Conservation (phyloP, 768 basidiomycete genomes). For the Leucosporidium scottii region DNA sequence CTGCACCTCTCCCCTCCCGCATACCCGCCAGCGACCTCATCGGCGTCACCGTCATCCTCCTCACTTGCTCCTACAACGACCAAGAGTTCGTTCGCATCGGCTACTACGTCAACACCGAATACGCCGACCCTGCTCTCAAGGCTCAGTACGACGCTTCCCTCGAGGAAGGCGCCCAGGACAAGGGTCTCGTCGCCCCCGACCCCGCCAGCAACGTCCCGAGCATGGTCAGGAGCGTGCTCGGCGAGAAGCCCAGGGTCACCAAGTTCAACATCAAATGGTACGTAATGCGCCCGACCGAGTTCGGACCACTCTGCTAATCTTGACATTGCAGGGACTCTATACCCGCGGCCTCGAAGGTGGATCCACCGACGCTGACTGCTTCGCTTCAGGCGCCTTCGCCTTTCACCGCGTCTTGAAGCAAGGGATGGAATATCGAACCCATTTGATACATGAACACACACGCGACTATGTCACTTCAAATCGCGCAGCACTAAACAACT, state of each 20-base stretch:
- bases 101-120: constrained; percentile 98
- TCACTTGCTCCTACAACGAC: constrained; percentile 90
- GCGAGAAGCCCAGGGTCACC: constrained; percentile 85
- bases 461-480: too few relatives aligned
- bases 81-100: constrained; percentile 99
- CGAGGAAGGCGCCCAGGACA: constrained; percentile 43
- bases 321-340: too few relatives aligned
- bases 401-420: too few relatives aligned
- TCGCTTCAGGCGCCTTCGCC: too few relatives aligned
- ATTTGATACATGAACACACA: too few relatives aligned
- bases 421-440: too few relatives aligned
- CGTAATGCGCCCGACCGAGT: not conserved
- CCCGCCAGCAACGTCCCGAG: constrained; percentile 50
- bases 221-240: constrained; percentile 73
- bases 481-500: too few relatives aligned
- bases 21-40: constrained; percentile 86
- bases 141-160: constrained; percentile 46
- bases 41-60: constrained; percentile 92
- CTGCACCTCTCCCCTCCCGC: constrained; percentile 69
- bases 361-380: too few relatives aligned
- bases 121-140: constrained; percentile 89
- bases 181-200: constrained; percentile 52
- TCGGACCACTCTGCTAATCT: too few relatives aligned
- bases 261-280: constrained; percentile 49
- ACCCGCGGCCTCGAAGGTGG: not conserved